Base-by-base conservation (phyloP, 306 rosid species). In the Dryas drummondii region DNA sequence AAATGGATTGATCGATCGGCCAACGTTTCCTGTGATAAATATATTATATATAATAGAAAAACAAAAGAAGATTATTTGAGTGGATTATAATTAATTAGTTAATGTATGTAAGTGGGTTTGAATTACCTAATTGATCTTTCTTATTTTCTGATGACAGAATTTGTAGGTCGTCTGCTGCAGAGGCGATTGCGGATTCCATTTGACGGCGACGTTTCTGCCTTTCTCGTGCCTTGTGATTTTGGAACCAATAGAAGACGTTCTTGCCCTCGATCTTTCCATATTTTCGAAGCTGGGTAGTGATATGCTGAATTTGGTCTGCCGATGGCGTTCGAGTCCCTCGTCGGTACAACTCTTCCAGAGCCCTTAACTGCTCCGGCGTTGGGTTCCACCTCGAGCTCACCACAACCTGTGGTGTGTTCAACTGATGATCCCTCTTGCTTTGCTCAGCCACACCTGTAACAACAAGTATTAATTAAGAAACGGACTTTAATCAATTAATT, bases 351-450 rank as follows among this genome's bases (percentile, higher is more conserved):
- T 94, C 97, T 63, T 94, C 98, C 4, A 94, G 80, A 26, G 91
- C 88, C 76, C 96, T 88, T 2, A 94, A 66, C 84, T 94, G 98
- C 69, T 94, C 98, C 14, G 91, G 87, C 3, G 98, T 90, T 0
- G 98, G 98, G 76, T 94, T 94, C 98, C 98, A 94, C 79, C 98
- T 88, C 41, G 98, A 90, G 72, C 97, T 94, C 83, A 87, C 96
- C 71, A 87, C 89, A 14, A 87, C 90, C 19, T 76, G 81, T 1
- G 93, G 81, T 56, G 88, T 67, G 32, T 48, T 32, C 22, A 22
- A 22, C 22, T 69, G 47, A 72, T 80, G 74, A 82, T 89, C 94
- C 69, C 86, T 91, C 86, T 87, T 85, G 55, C 75, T 82, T 60
- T 91, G 88, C 58, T 85, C 96, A 50, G 61, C 79, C 68, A 77